These are phyloP conservation scores for Nigrospora sphaerica DNA, from an alignment of 2,329 filamentous ascomycete genomes.

Conservation along the genomic window DNA sequence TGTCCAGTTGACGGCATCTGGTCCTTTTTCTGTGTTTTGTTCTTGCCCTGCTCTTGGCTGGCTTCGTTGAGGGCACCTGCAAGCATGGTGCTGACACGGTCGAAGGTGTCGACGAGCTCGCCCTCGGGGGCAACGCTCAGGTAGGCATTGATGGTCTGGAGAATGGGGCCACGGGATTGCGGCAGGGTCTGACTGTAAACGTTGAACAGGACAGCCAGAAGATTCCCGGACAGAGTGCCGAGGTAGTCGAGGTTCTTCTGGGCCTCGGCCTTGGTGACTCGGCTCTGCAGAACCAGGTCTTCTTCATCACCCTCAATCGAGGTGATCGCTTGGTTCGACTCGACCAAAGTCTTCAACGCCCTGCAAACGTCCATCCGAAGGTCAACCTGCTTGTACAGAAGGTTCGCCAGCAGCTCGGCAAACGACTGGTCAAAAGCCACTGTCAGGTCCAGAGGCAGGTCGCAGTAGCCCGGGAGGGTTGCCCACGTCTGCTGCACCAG, in stretches of 20 bases:
- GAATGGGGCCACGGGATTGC: constrained; percentile 81
- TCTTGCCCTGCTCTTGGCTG: constrained; percentile 49
- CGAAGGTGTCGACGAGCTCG: constrained; percentile 83
- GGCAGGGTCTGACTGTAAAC: constrained; percentile 96
- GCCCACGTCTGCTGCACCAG: constrained; percentile 95
- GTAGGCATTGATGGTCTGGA: constrained; percentile 92
- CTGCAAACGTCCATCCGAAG: constrained; percentile 82
- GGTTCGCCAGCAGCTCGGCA: constrained; percentile 82
- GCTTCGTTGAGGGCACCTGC: constrained; percentile 62
- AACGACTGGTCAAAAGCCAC: constrained; percentile 79
- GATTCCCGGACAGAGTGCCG: constrained; percentile 71
- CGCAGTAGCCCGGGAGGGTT: constrained; percentile 87
- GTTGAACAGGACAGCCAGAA: constrained; percentile 96
- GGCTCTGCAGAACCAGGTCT: constrained; percentile 69
- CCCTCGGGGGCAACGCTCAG: constrained; percentile 74
- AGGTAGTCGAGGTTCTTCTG: constrained; percentile 77
- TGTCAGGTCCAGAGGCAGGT: constrained; percentile 73
- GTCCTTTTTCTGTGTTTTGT: constrained; percentile 49
- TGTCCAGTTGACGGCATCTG: constrained; percentile 89
- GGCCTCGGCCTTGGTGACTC: constrained; percentile 69
- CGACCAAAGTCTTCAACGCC: constrained; percentile 77
- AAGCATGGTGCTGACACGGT: constrained; percentile 78
- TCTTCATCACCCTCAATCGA: constrained; percentile 59
- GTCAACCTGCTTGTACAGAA: constrained; percentile 87
- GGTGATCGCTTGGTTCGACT: constrained; percentile 81